A percentile compares a stretch with the other conserved stretches of the same genome.
phyloP scores from a whole-genome alignment of 225 moss, liverwort and hornwort species.

The Ulota crispa region DNA sequence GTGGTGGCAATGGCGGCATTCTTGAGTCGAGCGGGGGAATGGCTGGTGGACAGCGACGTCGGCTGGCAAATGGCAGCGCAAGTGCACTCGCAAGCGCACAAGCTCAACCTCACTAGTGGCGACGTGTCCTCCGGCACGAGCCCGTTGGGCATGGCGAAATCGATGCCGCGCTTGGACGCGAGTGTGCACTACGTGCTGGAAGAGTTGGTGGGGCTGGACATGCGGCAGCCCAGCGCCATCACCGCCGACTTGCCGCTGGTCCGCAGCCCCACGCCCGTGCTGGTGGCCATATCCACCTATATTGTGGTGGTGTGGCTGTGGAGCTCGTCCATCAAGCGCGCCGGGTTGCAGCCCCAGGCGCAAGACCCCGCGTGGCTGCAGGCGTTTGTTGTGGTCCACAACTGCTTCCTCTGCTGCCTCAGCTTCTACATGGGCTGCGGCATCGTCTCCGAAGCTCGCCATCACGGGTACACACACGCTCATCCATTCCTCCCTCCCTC shows the following conservation, averaged over 20 bases:
- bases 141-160: neutral
- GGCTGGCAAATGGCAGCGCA: constrained; percentile 32
- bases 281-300: constrained; percentile 56
- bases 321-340: constrained; percentile 64
- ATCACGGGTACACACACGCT: constrained; percentile 32
- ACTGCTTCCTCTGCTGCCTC: constrained; percentile 69
- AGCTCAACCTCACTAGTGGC: constrained; percentile 28
- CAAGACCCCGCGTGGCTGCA: constrained; percentile 70
- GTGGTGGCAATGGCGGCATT: constrained; percentile 27
- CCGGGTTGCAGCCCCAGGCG: constrained; percentile 47
- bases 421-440: constrained; percentile 75
- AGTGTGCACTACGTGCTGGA: constrained; percentile 38
- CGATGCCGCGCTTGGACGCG: constrained; percentile 24
- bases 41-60: constrained; percentile 32
- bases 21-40: constrained; percentile 39
- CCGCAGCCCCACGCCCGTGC: constrained; percentile 58
- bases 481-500: too few relatives aligned
- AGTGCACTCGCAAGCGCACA: constrained; percentile 19
- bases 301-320: constrained; percentile 66
- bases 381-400: constrained; percentile 65
- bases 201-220: constrained; percentile 55
- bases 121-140: neutral
- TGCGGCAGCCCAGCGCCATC: constrained; percentile 61
- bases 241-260: constrained; percentile 65
- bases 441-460: constrained; percentile 62